Percentiles rank a stretch among this genome's conserved stretches.
These are phyloP conservation scores for Cryphonectria carpinicola DNA, from an alignment of 2,329 filamentous ascomycete species.

Conservation along the genomic window DNA sequence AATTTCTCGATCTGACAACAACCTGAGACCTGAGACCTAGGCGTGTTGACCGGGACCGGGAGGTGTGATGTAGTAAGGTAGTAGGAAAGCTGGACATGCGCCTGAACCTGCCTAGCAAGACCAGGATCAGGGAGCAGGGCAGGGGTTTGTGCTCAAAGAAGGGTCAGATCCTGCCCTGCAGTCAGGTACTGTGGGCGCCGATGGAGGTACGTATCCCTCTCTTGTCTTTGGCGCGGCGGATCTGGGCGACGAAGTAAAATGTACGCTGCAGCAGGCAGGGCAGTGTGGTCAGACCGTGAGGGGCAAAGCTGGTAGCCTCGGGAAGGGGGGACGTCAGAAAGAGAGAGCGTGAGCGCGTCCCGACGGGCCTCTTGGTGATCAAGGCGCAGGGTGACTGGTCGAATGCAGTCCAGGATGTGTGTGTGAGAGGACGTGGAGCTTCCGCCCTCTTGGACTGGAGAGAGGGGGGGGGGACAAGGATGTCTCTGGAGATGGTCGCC, in stretches of 20 bases:
- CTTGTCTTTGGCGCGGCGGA: neutral
- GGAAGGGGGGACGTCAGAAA: slow-evolving; percentile 3
- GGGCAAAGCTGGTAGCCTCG: slow-evolving; percentile 14
- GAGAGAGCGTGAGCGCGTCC: neutral
- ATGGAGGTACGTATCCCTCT: slow-evolving; percentile 24
- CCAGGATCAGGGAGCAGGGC: slow-evolving; percentile 23
- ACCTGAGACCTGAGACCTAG: slow-evolving; percentile 25
- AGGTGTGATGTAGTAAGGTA: slow-evolving; percentile 12
- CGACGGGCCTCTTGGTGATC: slow-evolving; percentile 1
- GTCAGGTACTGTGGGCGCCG: neutral
- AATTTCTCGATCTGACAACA: slow-evolving; percentile 20
- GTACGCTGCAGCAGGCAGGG: slow-evolving; percentile 6
- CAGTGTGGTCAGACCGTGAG: slow-evolving; percentile 19
- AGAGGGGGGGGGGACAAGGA: slow-evolving; percentile 13
- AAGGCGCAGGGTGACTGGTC: slow-evolving; percentile 24
- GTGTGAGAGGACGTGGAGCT: slow-evolving; percentile 19
- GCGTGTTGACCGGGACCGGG: slow-evolving; percentile 21
- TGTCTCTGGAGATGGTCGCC: slow-evolving; percentile 19
- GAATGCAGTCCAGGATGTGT: slow-evolving; percentile 10
- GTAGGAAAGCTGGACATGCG: slow-evolving; percentile 23
- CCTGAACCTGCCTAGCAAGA: slow-evolving; percentile 21
- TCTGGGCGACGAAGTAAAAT: neutral
- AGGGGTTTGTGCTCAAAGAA: slow-evolving; percentile 26
- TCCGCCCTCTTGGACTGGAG: slow-evolving; percentile 16
- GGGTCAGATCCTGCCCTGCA: slow-evolving; percentile 19